Evolutionary conservation across 2,329 filamentous ascomycete genomes (phyloP).

Genomic region (Emmonsiellopsis sp.): DNA sequence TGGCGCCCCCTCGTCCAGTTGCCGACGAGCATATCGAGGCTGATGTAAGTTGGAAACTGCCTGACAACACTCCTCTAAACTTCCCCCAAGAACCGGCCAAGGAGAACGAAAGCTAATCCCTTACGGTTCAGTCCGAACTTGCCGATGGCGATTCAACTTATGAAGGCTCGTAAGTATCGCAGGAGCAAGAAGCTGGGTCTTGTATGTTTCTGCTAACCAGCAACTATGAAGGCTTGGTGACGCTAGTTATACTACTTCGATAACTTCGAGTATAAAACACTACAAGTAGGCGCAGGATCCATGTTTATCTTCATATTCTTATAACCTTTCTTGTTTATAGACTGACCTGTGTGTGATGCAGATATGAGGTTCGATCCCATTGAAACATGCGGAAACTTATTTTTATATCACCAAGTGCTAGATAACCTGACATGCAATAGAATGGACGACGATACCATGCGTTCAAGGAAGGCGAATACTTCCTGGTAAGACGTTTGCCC

Average conservation of each 20-base stretch:
- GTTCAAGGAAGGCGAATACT: constrained; percentile 2
- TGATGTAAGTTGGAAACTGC: no score
- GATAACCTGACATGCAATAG: neutral
- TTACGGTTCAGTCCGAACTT: neutral
- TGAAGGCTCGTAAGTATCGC: constrained; percentile 1
- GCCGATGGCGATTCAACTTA: neutral
- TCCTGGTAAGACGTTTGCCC: neutral
- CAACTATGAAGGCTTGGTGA: neutral
- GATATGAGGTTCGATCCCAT: neutral
- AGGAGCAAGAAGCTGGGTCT: neutral
- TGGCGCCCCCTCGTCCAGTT: no score
- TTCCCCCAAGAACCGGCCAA: neutral
- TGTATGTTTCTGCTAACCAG: neutral
- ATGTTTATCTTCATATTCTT: neutral
- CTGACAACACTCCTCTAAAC: no score
- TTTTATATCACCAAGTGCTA: neutral
- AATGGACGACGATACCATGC: constrained; percentile 1
- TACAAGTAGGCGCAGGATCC: neutral
- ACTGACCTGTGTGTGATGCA: neutral
- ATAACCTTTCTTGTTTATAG: neutral
- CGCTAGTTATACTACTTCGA: constrained; percentile 1
- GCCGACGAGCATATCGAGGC: no score
- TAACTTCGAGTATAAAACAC: constrained; percentile 1
- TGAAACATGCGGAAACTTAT: neutral
- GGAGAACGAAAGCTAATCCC: neutral